phyloP scores from a whole-genome alignment of 495 filamentous ascomycete genomes.

The Podospora bellae-mahoneyi region DNA sequence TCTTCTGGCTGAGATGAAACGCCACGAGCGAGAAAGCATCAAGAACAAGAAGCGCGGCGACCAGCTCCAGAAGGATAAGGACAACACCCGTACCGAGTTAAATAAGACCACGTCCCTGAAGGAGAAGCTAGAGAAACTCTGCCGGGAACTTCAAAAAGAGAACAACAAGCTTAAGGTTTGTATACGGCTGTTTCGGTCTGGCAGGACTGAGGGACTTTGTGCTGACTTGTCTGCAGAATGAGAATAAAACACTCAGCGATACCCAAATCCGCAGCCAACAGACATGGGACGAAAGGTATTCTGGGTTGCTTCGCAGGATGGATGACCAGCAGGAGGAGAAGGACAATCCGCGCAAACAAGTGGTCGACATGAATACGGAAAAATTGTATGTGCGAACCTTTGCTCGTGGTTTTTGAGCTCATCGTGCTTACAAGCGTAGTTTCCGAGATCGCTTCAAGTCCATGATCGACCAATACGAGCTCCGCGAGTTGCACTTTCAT shows the following conservation, averaged over 20 bases:
- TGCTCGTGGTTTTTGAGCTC: conserved; percentile 4
- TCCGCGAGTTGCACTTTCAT: conserved; percentile 87
- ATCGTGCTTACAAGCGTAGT: conserved; percentile 45
- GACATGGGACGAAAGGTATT: conserved; percentile 80
- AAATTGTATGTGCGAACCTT: conserved; percentile 65
- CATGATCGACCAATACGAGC: conserved; percentile 91
- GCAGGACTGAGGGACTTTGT: not conserved
- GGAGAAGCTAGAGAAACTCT: conserved; percentile 93
- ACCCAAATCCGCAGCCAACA: conserved; percentile 75
- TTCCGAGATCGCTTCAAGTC: conserved; percentile 89
- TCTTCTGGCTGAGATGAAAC: conserved; percentile 88
- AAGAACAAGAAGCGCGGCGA: conserved; percentile 96
- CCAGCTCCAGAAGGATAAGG: conserved; percentile 94
- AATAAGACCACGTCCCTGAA: conserved; percentile 83
- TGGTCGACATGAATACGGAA: conserved; percentile 75
- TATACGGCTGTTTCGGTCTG: not conserved
- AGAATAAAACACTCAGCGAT: conserved; percentile 81
- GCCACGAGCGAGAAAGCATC: conserved; percentile 84
- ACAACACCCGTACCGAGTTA: conserved; percentile 78
- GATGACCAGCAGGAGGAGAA: conserved; percentile 76
- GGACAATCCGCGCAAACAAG: conserved; percentile 69
- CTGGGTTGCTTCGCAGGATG: conserved; percentile 68
- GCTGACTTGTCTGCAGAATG: conserved; percentile 62
- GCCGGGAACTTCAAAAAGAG: conserved; percentile 86
- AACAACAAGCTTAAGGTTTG: conserved; percentile 94